A percentile compares a stretch with the other conserved stretches of the same genome.
Conservation (phyloP, 192 early-diverging fungal species). For the Linnemannia zychae region DNA sequence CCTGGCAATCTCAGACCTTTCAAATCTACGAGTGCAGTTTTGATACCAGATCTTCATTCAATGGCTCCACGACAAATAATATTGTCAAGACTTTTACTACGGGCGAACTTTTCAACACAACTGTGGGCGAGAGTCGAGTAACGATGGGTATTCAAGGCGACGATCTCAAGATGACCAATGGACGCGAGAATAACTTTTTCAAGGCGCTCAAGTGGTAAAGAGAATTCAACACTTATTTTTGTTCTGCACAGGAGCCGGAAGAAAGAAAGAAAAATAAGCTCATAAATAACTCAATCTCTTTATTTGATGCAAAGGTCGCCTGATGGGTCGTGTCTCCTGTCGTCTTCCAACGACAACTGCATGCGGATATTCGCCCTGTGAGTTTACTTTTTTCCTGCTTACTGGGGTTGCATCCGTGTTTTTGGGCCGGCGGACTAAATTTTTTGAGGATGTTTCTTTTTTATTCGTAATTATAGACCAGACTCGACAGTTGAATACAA, state of each 20-base stretch:
- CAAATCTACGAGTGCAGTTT: constrained; percentile 41
- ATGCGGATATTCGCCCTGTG: constrained; percentile 70
- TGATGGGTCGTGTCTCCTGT: constrained; percentile 73
- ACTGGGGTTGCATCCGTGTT: neutral
- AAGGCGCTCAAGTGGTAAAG: constrained; percentile 73
- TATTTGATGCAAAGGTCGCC: constrained; percentile 65
- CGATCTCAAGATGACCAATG: constrained; percentile 45
- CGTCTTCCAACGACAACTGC: constrained; percentile 73
- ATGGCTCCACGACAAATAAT: neutral
- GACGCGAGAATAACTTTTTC: constrained; percentile 69
- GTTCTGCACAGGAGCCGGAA: neutral
- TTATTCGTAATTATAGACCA: constrained; percentile 13
- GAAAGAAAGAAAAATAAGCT: neutral
- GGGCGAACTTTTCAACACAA: constrained; percentile 27
- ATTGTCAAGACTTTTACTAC: constrained; percentile 37
- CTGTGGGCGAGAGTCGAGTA: constrained; percentile 38
- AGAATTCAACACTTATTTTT: neutral
- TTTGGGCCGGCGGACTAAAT: neutral
- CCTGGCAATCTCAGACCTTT: constrained; percentile 32
- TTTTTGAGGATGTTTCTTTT: neutral
- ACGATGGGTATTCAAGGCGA: constrained; percentile 33
- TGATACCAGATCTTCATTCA: neutral
- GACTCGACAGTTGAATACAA: constrained; percentile 12
- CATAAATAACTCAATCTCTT: neutral
- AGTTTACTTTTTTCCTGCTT: constrained; percentile 6